These are phyloP conservation scores for Jamesozyma spencerorum DNA, from an alignment of 805 yeast genomes.

Conservation along the genomic window DNA sequence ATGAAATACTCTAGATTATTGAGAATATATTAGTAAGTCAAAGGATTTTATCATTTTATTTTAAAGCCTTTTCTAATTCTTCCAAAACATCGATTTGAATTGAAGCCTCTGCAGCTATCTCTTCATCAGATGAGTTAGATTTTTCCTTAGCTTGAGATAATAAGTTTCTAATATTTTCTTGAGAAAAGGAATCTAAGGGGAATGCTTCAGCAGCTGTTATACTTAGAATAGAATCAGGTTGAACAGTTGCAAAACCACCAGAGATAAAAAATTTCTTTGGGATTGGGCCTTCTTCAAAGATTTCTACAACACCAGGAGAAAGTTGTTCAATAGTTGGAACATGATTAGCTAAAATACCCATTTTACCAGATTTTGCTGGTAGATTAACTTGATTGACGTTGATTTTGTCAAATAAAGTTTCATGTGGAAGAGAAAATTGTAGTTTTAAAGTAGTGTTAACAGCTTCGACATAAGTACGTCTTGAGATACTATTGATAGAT, in stretches of 20 bases:
- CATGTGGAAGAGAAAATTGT: conserved; percentile 86
- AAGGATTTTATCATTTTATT: conserved; percentile 15
- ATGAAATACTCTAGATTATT: not conserved
- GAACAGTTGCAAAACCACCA: conserved; percentile 95
- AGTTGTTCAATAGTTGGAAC: conserved; percentile 96
- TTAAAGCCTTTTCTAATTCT: conserved; percentile 57
- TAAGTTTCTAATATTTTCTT: conserved; percentile 67
- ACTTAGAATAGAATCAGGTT: conserved; percentile 84
- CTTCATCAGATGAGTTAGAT: conserved; percentile 73
- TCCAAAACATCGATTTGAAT: conserved; percentile 94
- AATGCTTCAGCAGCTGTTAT: conserved; percentile 94
- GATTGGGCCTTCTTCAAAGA: conserved; percentile 64
- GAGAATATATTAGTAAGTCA: no score
- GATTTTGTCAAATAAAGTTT: conserved; percentile 47
- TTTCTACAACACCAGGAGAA: conserved; percentile 89
- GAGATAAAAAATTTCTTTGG: conserved; percentile 78
- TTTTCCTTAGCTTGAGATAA: conserved; percentile 93
- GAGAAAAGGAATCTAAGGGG: conserved; percentile 79
- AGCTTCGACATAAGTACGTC: conserved; percentile 80
- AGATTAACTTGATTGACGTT: conserved; percentile 71
- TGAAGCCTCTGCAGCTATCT: conserved; percentile 86
- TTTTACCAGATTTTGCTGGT: conserved; percentile 91
- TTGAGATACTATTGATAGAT: conserved; percentile 32
- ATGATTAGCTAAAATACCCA: conserved; percentile 96
- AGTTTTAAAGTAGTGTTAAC: conserved; percentile 57